Percentiles rank a stretch among this genome's conserved stretches.
phyloP scores from a whole-genome alignment of 2,329 filamentous ascomycete genomes.

The Chaetomium sp. region DNA sequence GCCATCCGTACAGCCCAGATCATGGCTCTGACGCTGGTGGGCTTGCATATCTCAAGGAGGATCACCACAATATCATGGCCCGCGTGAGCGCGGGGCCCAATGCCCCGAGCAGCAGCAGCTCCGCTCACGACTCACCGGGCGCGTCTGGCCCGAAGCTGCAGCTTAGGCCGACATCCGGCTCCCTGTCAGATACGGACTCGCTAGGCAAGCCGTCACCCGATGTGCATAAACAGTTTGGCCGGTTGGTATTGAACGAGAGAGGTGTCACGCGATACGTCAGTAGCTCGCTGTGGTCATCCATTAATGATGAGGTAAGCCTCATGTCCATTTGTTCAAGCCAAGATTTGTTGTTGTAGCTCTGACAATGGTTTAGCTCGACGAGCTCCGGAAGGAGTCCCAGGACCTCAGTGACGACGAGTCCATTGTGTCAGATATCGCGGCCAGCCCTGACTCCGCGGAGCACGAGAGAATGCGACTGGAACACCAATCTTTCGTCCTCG shows the following conservation, averaged over 20 bases:
- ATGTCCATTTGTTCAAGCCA: not conserved
- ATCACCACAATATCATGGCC: constrained; percentile 9
- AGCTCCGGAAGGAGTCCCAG: constrained; percentile 45
- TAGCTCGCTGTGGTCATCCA: constrained; percentile 68
- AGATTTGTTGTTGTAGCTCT: not conserved
- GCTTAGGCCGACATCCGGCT: constrained; percentile 14
- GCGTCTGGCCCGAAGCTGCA: constrained; percentile 13
- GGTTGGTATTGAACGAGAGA: constrained; percentile 63
- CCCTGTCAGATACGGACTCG: constrained; percentile 17
- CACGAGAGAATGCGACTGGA: constrained; percentile 35
- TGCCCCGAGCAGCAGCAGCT: constrained; percentile 12
- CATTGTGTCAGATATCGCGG: constrained; percentile 55
- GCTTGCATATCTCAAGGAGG: constrained; percentile 20
- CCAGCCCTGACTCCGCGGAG: constrained; percentile 41
- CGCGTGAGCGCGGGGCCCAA: not conserved
- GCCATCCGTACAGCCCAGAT: constrained; percentile 30
- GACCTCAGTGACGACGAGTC: constrained; percentile 47
- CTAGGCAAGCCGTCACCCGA: constrained; percentile 28
- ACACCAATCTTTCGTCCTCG: constrained; percentile 67
- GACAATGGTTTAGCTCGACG: constrained; percentile 30
- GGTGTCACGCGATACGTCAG: constrained; percentile 67
- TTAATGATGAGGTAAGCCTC: constrained; percentile 60
- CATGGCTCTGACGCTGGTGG: constrained; percentile 34
- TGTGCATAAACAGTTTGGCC: constrained; percentile 52
- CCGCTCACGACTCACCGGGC: constrained; percentile 20